Evolutionary conservation across 2,329 filamentous ascomycete species (phyloP), one percentile per base, ranked within the genome.

Genomic region (Bipolaris gigantea): DNA sequence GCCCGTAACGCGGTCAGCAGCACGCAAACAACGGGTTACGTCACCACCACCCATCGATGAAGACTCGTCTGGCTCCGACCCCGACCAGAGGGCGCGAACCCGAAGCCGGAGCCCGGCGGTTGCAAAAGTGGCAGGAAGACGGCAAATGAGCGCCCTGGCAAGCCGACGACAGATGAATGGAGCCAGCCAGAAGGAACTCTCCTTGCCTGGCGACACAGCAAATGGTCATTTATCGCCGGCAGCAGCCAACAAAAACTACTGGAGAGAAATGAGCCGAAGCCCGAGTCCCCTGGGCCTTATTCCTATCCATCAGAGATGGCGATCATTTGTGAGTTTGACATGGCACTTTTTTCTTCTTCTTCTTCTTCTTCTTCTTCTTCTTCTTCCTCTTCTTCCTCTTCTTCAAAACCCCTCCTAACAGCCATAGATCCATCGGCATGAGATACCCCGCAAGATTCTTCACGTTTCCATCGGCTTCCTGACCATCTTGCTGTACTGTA

Each of bases 381-480:
- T n/a, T n/a, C n/a, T n/a, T n/a, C n/a, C n/a, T n/a, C n/a, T n/a
- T n/a, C n/a, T n/a, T n/a, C n/a, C n/a, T n/a, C n/a, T n/a, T n/a
- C n/a, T 15, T 25, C 23, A 4, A 10, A 16, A n/a, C 13, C 13
- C 35, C 19, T 40, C 15, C 53, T 71, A 56, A 71, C 59, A 53
- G 16, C n/a, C 13, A 39, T 54, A 77, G 75, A 74, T 83, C 59
- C 94, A 99, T 81, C 92, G 91, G 67, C 93, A 99, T 76, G 94
- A 99, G 77, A 92, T 99, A 48, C 94, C 94, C 9, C 88, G 94
- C 66, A 99, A 99, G 76, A 80, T 87, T 36, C 82, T 99, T 34
- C 94, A 99, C 73, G 90, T 97, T 53, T 97, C 92, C 43, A 99
- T 99, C 71, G 94, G 94, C 50, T 97, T 97, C 78, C 82, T 97